These are phyloP conservation scores for Microbotryum saponariae DNA, from an alignment of 1,284 basidiomycete species.

Conservation along the genomic window DNA sequence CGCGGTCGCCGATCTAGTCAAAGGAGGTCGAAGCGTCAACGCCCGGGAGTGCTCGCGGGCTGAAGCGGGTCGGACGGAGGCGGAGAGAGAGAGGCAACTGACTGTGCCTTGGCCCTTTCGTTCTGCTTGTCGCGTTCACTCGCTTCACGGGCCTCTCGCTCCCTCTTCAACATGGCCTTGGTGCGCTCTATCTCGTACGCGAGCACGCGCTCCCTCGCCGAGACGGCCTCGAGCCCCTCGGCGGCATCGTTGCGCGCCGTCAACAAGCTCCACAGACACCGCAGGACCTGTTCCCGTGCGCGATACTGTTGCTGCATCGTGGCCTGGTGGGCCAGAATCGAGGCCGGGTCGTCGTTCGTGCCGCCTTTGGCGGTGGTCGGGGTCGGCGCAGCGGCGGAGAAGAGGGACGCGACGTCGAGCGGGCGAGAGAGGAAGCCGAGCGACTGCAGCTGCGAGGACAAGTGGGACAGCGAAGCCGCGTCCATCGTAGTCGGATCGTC, in stretches of 20 bases:
- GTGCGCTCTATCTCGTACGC: slow-evolving; percentile 19
- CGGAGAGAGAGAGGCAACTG: not conserved
- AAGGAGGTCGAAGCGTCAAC: no score
- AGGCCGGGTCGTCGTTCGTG: not conserved
- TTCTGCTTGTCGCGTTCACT: slow-evolving; percentile 13
- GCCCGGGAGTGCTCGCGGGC: no score
- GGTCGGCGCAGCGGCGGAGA: slow-evolving; percentile 2
- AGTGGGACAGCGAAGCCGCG: slow-evolving; percentile 6
- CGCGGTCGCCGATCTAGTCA: slow-evolving; percentile 9
- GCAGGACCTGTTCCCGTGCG: slow-evolving; percentile 17
- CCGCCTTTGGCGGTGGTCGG: not conserved
- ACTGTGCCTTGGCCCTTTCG: slow-evolving; percentile 19
- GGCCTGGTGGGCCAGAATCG: slow-evolving; percentile 11
- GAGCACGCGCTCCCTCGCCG: slow-evolving; percentile 7
- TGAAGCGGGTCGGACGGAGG: no score
- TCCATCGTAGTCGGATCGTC: not conserved
- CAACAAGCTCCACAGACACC: slow-evolving; percentile 26
- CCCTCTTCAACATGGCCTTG: slow-evolving; percentile 1
- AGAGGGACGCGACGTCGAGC: slow-evolving; percentile 13
- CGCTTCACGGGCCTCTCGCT: slow-evolving; percentile 4
- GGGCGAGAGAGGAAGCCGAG: slow-evolving; percentile 22
- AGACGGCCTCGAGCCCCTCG: slow-evolving; percentile 4
- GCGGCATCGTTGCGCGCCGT: slow-evolving; percentile 5
- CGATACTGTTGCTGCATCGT: slow-evolving; percentile 13
- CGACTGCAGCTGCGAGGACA: slow-evolving; percentile 20